These are phyloP conservation scores for Chlamydomonas applanata DNA, from an alignment of 139 green algal genomes.

Conservation along the genomic window DNA sequence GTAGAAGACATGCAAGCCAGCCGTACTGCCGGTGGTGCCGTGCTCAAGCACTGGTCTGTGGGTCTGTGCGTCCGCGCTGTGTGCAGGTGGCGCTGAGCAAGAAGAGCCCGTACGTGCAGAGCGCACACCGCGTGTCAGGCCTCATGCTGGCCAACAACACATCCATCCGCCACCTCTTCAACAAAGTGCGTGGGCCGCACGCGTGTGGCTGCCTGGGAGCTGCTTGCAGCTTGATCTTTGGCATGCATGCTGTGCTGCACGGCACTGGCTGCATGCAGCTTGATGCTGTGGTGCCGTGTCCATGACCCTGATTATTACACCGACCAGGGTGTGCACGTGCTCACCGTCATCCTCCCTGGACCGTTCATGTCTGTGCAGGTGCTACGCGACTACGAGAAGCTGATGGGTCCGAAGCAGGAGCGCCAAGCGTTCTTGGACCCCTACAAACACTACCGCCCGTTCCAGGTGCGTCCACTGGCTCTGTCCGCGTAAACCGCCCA, in stretches of 20 bases:
- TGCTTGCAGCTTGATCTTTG: too few species aligned
- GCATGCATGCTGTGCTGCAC: too few species aligned
- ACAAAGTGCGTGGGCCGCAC: constrained; percentile 28
- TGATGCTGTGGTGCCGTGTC: constrained; percentile 26
- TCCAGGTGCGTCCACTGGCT: constrained; percentile 14
- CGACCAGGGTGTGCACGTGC: too few species aligned
- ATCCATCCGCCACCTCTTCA: constrained; percentile 94
- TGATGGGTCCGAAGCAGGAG: constrained; percentile 67
- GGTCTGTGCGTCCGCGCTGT: too few species aligned
- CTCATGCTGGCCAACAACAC: constrained; percentile 99
- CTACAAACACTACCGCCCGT: constrained; percentile 73
- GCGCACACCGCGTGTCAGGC: constrained; percentile 84
- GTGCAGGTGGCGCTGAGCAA: constrained; percentile 90
- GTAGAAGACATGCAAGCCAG: too few species aligned
- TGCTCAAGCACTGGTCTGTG: too few species aligned
- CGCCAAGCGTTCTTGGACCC: constrained; percentile 80
- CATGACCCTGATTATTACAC: constrained; percentile 29
- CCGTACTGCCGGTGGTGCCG: too few species aligned
- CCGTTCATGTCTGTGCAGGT: constrained; percentile 17
- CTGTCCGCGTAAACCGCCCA: too few species aligned
- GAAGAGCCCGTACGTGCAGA: constrained; percentile 89
- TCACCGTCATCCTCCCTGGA: too few species aligned
- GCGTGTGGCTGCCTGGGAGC: too few species aligned
- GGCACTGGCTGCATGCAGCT: too few species aligned
- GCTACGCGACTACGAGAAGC: constrained; percentile 93